Percentiles rank a stretch among this genome's conserved stretches.
Conservation (phyloP, 2,329 filamentous ascomycete species). For the Alternaria postmessia region DNA sequence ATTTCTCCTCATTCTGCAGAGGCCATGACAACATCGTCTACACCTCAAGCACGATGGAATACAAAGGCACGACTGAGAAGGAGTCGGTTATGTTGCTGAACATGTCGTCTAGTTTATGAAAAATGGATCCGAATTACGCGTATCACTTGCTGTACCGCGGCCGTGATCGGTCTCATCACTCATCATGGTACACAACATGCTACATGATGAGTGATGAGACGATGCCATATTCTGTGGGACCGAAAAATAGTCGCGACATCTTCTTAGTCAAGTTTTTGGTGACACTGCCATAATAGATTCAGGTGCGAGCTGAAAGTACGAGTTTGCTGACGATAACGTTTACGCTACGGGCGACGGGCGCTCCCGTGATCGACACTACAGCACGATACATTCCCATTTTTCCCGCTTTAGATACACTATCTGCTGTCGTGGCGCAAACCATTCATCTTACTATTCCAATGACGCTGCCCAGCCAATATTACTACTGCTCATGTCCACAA, state of each 20-base stretch:
- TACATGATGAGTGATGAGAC: background rate
- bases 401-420: background rate
- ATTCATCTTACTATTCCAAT: background rate
- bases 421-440: background rate
- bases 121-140: constrained; percentile 9
- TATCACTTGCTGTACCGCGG: constrained; percentile 8
- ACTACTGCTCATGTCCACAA: background rate
- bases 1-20: background rate
- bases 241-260: background rate
- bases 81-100: background rate
- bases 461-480: background rate
- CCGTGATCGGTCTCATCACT: background rate
- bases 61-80: background rate
- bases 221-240: background rate
- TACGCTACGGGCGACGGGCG: constrained; percentile 22
- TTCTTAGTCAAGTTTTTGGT: background rate
- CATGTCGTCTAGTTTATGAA: background rate
- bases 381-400: background rate
- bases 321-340: constrained; percentile 6
- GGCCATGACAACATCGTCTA: background rate
- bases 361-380: constrained; percentile 29
- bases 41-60: background rate
- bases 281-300: constrained; percentile 1
- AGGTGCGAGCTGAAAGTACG: background rate
- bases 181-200: background rate